phyloP scores from a whole-genome alignment of 495 filamentous ascomycete species.

The Neurospora pannonica region DNA sequence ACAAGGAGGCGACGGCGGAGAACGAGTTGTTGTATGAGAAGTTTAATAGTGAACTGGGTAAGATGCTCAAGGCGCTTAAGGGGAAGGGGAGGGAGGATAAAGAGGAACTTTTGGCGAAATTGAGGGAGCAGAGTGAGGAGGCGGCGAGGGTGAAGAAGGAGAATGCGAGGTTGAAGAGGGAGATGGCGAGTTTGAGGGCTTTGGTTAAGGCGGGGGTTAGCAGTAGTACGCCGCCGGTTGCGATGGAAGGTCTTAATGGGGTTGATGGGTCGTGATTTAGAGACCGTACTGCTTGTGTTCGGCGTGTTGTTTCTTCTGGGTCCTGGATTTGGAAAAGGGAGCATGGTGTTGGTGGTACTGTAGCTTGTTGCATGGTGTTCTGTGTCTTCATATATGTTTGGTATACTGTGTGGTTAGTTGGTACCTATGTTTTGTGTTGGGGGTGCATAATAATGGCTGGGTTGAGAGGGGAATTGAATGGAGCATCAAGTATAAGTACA shows the following conservation, averaged over 20 bases:
- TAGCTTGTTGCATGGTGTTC: neutral
- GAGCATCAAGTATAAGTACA: neutral
- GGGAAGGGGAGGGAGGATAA: slow-evolving; percentile 60
- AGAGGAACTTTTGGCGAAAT: slow-evolving; percentile 56
- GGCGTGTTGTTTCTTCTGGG: neutral
- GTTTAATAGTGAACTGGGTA: slow-evolving; percentile 83
- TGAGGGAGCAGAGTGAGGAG: slow-evolving; percentile 61
- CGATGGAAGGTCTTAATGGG: neutral
- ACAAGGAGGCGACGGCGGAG: slow-evolving; percentile 80
- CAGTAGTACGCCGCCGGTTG: neutral
- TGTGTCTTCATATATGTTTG: neutral
- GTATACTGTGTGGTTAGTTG: neutral
- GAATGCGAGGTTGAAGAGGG: slow-evolving; percentile 49
- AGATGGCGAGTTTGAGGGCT: slow-evolving; percentile 40
- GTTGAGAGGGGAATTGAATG: neutral
- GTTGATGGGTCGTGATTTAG: neutral
- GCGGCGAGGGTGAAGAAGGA: slow-evolving; percentile 66
- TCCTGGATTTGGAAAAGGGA: neutral
- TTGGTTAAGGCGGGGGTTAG: slow-evolving; percentile 29
- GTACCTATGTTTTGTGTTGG: neutral
- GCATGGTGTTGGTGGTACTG: neutral
- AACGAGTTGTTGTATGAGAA: slow-evolving; percentile 90
- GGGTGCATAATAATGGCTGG: neutral
- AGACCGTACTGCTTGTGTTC: neutral
- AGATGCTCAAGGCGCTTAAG: slow-evolving; percentile 65